Base-by-base conservation (phyloP, 352 stramenopile genomes). In the Phytophthora rubi region DNA sequence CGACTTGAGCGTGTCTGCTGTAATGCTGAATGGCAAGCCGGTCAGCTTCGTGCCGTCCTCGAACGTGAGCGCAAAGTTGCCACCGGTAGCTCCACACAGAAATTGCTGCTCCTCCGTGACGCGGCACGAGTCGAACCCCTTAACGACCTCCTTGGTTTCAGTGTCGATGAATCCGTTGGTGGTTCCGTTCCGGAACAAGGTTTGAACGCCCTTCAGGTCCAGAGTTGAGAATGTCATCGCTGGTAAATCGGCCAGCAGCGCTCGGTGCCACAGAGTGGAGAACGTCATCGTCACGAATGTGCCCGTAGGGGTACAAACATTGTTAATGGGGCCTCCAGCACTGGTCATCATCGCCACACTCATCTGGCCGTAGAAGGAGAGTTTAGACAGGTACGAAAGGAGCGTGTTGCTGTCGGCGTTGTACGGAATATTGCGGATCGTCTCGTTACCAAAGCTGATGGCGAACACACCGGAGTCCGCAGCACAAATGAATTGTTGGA, bases 401-500 rank as follows among this genome's bases (percentile, higher is more conserved):
- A 91, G 88, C 5, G 82, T 91, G 62, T 86, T 89, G 16, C 73
- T 47, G 51, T 92, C 82, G 3, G 78, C 70, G 16, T 84, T 89
- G 64, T 73, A 89, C 16, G 86, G 85, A 47, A 92, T 89, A 33
- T 74, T 77, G 4, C 72, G 62, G 28, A 94, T 67, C 2, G 83
- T 90, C 30, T 86, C 44, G 51, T 83, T 83, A 32, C 59, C 77
- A 47, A 92, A 86, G 6, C 75, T 89, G 53, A 93, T 59, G 6
- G 80, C 71, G n/a, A 93, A 90, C 16, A 76, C 61, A 0, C 85
- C 86, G 0, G 74, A 70, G 62, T 91, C 82, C 0, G 86, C 86
- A 6, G 85, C 85, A 56, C 86, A 94, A 39, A 92, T 90, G 57
- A 94, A 94, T 44, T 89, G 82, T 61, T 94, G 86, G 23, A 91